Conservation (phyloP, 176 grass and related monocot species). For the Eleusine indica region DNA sequence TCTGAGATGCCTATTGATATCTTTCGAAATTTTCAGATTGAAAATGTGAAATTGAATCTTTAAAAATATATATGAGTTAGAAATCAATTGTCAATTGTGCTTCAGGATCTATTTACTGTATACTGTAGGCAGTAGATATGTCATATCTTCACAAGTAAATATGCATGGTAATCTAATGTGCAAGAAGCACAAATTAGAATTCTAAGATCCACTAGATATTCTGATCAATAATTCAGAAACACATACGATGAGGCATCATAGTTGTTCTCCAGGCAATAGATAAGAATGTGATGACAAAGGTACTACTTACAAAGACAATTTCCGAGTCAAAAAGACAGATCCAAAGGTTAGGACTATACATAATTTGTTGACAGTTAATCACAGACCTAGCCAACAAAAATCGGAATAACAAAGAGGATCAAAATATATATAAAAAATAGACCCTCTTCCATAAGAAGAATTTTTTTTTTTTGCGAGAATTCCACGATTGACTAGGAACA, state of each 20-base stretch:
- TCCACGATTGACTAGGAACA: background rate
- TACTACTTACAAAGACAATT: background rate
- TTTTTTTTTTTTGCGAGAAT: background rate
- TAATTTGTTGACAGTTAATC: background rate
- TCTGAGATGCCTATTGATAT: background rate
- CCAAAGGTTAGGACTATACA: background rate
- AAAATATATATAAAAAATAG: background rate
- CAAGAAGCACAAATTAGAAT: constrained; percentile 10
- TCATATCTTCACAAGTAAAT: constrained; percentile 5
- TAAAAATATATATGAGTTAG: background rate
- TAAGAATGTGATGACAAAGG: background rate
- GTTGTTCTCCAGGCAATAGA: background rate
- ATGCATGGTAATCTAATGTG: background rate
- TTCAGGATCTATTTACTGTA: background rate
- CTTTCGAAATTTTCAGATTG: background rate
- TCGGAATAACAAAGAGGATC: background rate
- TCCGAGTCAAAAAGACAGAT: background rate
- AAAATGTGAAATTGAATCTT: background rate
- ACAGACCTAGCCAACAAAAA: background rate
- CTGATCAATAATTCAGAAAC: background rate
- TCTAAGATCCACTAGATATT: background rate
- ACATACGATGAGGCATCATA: background rate
- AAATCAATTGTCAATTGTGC: background rate
- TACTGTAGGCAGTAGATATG: background rate
- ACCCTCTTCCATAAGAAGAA: background rate